Percentiles rank a stretch among this genome's conserved stretches.
phyloP scores from a whole-genome alignment of 2,329 filamentous ascomycete species.

The Colletotrichum theobromicola region DNA sequence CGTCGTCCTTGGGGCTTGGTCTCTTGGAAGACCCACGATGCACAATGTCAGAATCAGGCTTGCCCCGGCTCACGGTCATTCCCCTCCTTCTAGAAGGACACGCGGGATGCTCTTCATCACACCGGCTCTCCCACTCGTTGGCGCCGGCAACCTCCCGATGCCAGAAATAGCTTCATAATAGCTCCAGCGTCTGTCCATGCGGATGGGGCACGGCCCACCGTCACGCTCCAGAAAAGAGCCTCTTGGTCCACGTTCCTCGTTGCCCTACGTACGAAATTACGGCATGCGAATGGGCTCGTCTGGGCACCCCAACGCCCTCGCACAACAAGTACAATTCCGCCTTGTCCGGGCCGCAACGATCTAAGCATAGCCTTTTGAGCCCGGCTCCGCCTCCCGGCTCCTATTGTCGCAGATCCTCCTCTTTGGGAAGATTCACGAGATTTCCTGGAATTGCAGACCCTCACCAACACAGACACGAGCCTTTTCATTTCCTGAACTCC shows the following conservation, averaged over 20 bases:
- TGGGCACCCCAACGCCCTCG: not conserved
- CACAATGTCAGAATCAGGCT: not conserved
- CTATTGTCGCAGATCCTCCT: slow-evolving; percentile 13
- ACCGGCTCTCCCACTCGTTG: not conserved
- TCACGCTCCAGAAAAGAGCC: not conserved
- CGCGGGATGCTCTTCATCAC: not conserved
- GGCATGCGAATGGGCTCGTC: not conserved
- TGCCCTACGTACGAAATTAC: slow-evolving; percentile 13
- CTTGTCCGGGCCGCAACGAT: not conserved
- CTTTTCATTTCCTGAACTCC: slow-evolving; percentile 6
- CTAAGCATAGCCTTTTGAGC: not conserved
- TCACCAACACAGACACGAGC: not conserved
- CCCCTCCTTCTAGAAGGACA: slow-evolving; percentile 11
- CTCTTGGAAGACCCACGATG: not conserved
- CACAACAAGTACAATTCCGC: not conserved
- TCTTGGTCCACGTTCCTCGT: slow-evolving; percentile 5
- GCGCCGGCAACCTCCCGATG: slow-evolving; percentile 8
- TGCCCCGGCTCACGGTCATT: not conserved
- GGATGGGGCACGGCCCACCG: not conserved
- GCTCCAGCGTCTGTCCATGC: not conserved
- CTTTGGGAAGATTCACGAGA: slow-evolving; percentile 2
- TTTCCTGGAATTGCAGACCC: slow-evolving; percentile 6
- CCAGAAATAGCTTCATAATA: slow-evolving; percentile 13
- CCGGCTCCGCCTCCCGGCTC: slow-evolving; percentile 13
- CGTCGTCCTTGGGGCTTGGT: not conserved